phyloP scores from a whole-genome alignment of 1,284 basidiomycete species.

The Ganoderma meredithae region DNA sequence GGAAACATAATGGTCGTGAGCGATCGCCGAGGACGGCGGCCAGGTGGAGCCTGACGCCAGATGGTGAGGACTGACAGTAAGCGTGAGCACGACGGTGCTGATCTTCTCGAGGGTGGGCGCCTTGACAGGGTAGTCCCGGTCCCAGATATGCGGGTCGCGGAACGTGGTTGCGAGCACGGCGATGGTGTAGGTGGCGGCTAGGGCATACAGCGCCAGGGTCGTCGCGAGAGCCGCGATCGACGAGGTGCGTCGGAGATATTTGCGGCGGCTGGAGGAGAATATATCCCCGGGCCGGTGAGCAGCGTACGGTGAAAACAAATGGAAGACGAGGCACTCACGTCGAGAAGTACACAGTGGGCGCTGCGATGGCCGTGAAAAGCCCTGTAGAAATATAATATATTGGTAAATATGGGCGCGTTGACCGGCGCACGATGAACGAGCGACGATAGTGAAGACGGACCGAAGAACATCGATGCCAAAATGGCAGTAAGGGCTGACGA shows the following conservation, averaged over 20 bases:
- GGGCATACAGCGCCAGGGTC: background rate
- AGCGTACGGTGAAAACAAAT: too few relatives aligned
- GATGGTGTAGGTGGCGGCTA: background rate
- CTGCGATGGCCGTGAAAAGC: background rate
- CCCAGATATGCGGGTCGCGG: background rate
- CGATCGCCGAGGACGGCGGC: too few relatives aligned
- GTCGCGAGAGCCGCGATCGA: background rate
- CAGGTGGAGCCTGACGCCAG: too few relatives aligned
- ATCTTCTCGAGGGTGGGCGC: background rate
- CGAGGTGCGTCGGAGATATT: background rate
- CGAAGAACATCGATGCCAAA: conserved; percentile 1
- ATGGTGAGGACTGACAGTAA: background rate
- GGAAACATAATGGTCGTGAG: background rate
- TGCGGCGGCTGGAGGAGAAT: background rate
- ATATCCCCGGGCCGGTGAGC: too few relatives aligned
- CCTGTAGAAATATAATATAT: background rate
- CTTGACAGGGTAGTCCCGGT: background rate
- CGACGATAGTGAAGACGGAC: background rate
- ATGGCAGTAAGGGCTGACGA: conserved; percentile 1
- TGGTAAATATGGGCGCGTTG: background rate
- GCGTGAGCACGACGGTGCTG: background rate
- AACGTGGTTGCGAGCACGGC: background rate
- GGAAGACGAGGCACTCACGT: background rate
- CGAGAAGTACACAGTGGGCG: background rate
- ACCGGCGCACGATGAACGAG: background rate